phyloP scores from a whole-genome alignment of 352 stramenopile species.

The Globisporangium takayamanum region DNA sequence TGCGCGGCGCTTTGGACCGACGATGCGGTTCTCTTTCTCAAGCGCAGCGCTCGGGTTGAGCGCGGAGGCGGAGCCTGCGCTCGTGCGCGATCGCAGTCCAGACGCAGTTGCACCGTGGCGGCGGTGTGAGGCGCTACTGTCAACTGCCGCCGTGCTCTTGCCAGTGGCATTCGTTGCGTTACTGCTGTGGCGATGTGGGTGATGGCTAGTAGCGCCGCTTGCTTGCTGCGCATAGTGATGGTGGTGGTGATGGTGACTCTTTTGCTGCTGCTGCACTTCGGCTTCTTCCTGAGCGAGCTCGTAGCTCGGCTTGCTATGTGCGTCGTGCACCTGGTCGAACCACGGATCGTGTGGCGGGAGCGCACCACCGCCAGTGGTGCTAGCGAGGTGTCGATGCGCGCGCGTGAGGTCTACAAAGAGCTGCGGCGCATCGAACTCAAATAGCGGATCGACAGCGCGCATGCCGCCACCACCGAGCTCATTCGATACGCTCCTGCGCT shows the following conservation, averaged over 20 bases:
- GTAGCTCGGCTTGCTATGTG: constrained; percentile 53
- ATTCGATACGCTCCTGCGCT: constrained; percentile 10
- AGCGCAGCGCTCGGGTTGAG: constrained; percentile 9
- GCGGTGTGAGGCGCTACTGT: neutral
- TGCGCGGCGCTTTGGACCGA: constrained; percentile 6
- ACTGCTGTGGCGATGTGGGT: neutral
- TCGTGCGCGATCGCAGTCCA: neutral
- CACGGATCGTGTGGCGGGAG: constrained; percentile 44
- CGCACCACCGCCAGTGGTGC: neutral
- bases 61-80: neutral
- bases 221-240: neutral
- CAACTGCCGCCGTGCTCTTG: neutral
- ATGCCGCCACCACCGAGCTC: neutral
- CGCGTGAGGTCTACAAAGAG: constrained; percentile 45
- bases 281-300: constrained; percentile 36
- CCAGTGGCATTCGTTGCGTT: neutral
- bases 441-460: constrained; percentile 40
- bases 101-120: too few species aligned
- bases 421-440: constrained; percentile 71
- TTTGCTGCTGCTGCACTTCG: constrained; percentile 10
- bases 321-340: constrained; percentile 51
- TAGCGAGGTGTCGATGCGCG: constrained; percentile 5
- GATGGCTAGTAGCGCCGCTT: too few species aligned
- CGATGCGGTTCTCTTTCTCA: constrained; percentile 33
- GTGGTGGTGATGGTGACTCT: neutral